A percentile compares a stretch with the other conserved stretches of the same genome.
These are phyloP conservation scores for Alternaria sp. DNA, from an alignment of 2,329 filamentous ascomycete species.

Conservation along the genomic window DNA sequence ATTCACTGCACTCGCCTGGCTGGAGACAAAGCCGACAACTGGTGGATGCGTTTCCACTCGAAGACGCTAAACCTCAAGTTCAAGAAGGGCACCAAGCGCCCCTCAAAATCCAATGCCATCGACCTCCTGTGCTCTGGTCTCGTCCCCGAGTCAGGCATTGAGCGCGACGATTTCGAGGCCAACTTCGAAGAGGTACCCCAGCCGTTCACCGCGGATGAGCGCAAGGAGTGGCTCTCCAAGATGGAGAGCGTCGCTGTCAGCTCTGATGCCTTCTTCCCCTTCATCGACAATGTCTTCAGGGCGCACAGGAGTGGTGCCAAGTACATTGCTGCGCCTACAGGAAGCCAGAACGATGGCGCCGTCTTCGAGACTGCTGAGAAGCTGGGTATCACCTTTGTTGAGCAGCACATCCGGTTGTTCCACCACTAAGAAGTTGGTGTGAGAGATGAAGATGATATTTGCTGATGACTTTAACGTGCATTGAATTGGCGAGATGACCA, in stretches of 20 bases:
- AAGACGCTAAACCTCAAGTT: constrained; percentile 87
- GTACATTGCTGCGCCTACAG: constrained; percentile 92
- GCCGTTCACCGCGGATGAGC: constrained; percentile 83
- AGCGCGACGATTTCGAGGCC: constrained; percentile 84
- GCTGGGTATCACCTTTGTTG: constrained; percentile 89
- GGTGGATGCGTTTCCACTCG: constrained; percentile 98
- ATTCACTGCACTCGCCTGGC: constrained; percentile 98
- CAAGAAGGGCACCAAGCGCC: constrained; percentile 96
- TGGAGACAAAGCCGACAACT: constrained; percentile 98
- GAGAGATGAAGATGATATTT: neutral
- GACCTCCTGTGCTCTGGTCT: constrained; percentile 92
- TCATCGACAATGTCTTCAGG: constrained; percentile 97
- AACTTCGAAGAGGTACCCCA: constrained; percentile 89
- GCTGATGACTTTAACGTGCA: constrained; percentile 6
- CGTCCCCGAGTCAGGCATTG: constrained; percentile 80
- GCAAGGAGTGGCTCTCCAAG: constrained; percentile 83
- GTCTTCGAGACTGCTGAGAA: constrained; percentile 92
- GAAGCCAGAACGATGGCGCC: constrained; percentile 82
- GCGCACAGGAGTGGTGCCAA: constrained; percentile 87
- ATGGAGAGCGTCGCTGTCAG: constrained; percentile 83
- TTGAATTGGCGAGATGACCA: neutral
- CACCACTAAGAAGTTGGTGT: constrained; percentile 70
- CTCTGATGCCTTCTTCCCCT: constrained; percentile 98
- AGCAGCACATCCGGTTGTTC: constrained; percentile 93
- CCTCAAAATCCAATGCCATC: constrained; percentile 98